These are phyloP conservation scores for Baorangia bicolor DNA, from an alignment of 768 basidiomycete genomes.

Conservation along the genomic window DNA sequence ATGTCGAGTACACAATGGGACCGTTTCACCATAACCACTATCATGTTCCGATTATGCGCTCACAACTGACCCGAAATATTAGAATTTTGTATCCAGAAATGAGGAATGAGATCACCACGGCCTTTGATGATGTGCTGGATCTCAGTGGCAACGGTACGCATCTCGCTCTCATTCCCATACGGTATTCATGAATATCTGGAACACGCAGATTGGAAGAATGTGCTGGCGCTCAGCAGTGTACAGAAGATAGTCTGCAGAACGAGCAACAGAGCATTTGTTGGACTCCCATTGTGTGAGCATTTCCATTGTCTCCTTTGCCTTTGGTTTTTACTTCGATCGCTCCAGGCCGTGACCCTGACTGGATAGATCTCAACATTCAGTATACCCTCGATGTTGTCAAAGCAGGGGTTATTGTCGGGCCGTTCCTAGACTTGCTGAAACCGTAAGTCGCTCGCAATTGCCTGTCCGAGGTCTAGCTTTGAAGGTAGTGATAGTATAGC, in stretches of 20 bases:
- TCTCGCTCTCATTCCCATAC: not conserved
- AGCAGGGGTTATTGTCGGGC: slow-evolving; percentile 16
- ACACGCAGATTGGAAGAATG: slow-evolving; percentile 38
- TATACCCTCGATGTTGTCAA: slow-evolving; percentile 30
- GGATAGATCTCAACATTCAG: slow-evolving; percentile 29
- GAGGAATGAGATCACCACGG: slow-evolving; percentile 40
- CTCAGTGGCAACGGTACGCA: slow-evolving; percentile 15
- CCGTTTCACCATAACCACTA: slow-evolving; percentile 29
- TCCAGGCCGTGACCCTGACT: slow-evolving; percentile 41
- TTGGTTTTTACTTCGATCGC: slow-evolving; percentile 1
- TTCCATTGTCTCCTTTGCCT: not conserved
- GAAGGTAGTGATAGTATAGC: no score
- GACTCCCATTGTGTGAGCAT: slow-evolving; percentile 43
- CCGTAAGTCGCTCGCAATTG: not conserved
- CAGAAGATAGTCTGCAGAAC: slow-evolving; percentile 27
- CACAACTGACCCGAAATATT: slow-evolving; percentile 39
- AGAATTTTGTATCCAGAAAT: slow-evolving; percentile 38
- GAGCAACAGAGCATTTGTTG: slow-evolving; percentile 49
- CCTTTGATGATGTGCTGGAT: slow-evolving; percentile 40
- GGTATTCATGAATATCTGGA: not conserved
- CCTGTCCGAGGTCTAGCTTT: no score
- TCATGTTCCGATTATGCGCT: not conserved
- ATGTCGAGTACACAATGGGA: slow-evolving; percentile 40
- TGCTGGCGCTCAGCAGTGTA: no score
- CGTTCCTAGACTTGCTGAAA: slow-evolving; percentile 28